Evolutionary conservation across 75 land plant genomes (phyloP), one percentile per base, ranked within the genome.

Genomic region (Pinus tabuliformis): DNA sequence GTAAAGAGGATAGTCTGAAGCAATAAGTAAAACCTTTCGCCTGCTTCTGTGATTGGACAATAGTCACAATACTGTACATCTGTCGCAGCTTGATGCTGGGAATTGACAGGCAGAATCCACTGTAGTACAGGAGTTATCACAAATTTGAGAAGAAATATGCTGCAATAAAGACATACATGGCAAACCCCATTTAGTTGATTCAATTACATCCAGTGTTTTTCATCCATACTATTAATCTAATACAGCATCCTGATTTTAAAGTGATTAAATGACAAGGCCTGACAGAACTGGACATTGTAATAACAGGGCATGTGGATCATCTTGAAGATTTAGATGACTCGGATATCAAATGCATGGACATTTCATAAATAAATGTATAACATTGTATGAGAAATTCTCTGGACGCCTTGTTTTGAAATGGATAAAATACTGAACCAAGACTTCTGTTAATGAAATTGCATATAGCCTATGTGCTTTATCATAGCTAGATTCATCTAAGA

Each of bases 31-130:
- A 86, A 70, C 73, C 66, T 75, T 42, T 76, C 72, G 72, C 76
- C 33, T 42, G 71, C 79, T 26, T 22, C 71, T 6, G 6, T 28
- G 30, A 64, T 64, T 64, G 28, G 68, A 75, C 45, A 39, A 26
- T 26, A 26, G 26, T 26, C 26, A 26, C 26, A 26, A 62, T 79
- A 42, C 74, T 79, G 82, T 5, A 30, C 36, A 64, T 74, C 71
- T 62, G 74, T 58, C 59, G 72, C 30, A 58, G n/a, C 65, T 61
- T 37, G 13, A 16, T 76, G 66, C 37, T 80, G 58, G 58, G 80
- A 79, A 54, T 77, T 63, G 76, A 82, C 81, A 37, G 92, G 92
- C 58, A 90, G 77, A 80, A 90, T 88, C 90, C 90, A 83, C 6
- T 62, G 56, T 11, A 90, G 78, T 14, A 75, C 78, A 26, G 92